Conservation (phyloP, 345 rosid genomes). For the Excoecaria agallocha region DNA sequence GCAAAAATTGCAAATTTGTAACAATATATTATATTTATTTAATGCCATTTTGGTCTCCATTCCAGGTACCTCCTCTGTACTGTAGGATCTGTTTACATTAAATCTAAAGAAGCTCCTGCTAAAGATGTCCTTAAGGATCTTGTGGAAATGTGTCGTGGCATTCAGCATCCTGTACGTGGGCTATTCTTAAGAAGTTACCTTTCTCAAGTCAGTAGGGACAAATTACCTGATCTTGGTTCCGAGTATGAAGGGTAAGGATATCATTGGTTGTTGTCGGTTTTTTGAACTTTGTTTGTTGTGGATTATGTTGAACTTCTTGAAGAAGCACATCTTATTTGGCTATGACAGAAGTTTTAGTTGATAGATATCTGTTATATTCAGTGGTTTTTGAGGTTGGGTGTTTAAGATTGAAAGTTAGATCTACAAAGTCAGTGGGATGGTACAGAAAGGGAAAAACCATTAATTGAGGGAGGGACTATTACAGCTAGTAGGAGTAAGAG, state of each 20-base stretch:
- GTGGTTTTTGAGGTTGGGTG: not conserved
- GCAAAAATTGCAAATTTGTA: not conserved
- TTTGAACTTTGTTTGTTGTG: slow-evolving; percentile 5
- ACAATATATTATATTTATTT: not conserved
- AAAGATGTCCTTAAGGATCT: slow-evolving; percentile 97
- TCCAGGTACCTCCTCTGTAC: slow-evolving; percentile 93
- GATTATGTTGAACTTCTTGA: slow-evolving; percentile 5
- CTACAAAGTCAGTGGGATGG: not conserved
- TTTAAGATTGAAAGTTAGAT: not conserved
- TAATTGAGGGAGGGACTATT: not conserved
- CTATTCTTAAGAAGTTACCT: slow-evolving; percentile 98
- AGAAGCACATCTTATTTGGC: not conserved
- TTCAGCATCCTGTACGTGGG: slow-evolving; percentile 98
- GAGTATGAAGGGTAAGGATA: slow-evolving; percentile 92
- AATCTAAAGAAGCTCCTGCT: slow-evolving; percentile 97
- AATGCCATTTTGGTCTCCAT: not conserved
- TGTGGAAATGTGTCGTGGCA: slow-evolving; percentile 99
- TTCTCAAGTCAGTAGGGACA: slow-evolving; percentile 92
- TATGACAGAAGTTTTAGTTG: slow-evolving; percentile 1
- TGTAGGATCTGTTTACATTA: slow-evolving; percentile 93
- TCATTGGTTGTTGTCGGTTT: slow-evolving; percentile 8
- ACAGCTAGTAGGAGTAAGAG: no score
- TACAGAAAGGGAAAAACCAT: not conserved
- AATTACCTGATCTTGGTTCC: slow-evolving; percentile 91
- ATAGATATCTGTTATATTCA: not conserved